These are phyloP conservation scores for Nitzschia palea DNA, from an alignment of 108 stramenopile species.

Conservation along the genomic window DNA sequence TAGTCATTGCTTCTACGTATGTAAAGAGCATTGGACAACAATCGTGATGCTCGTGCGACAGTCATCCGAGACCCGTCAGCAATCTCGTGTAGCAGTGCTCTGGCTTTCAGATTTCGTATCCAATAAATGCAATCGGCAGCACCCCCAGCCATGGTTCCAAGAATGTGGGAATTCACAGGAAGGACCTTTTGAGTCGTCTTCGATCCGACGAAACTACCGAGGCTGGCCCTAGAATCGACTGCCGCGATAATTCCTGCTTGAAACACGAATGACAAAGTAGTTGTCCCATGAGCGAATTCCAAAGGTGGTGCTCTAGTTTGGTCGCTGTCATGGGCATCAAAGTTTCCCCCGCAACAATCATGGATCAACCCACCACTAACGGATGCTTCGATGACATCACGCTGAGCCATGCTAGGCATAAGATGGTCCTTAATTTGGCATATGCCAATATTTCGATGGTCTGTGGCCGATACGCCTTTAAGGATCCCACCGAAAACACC, in stretches of 20 bases:
- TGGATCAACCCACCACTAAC: too few species aligned
- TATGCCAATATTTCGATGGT: too few species aligned
- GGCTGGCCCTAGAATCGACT: conserved; percentile 85
- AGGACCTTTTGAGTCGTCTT: conserved; percentile 86
- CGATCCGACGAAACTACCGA: conserved; percentile 88
- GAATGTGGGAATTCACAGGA: conserved; percentile 72
- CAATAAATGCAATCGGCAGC: conserved; percentile 86
- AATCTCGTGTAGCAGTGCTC: conserved; percentile 71
- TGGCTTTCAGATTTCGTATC: conserved; percentile 72
- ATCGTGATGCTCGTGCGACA: conserved; percentile 69
- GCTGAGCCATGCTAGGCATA: too few species aligned
- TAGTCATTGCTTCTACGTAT: conserved; percentile 51
- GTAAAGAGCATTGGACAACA: conserved; percentile 72
- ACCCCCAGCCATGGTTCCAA: conserved; percentile 92
- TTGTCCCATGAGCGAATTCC: conserved; percentile 87
- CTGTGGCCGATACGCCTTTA: too few species aligned
- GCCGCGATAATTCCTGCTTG: conserved; percentile 82
- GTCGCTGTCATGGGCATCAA: too few species aligned
- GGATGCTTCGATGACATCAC: too few species aligned
- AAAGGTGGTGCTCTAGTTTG: conserved; percentile 58
- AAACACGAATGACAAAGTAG: conserved; percentile 85
- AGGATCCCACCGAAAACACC: too few species aligned
- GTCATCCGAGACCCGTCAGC: conserved; percentile 58
- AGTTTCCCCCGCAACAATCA: too few species aligned
- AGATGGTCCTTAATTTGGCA: too few species aligned